phyloP scores from a whole-genome alignment of 2,329 filamentous ascomycete species.

The Penicillium capsulatum region DNA sequence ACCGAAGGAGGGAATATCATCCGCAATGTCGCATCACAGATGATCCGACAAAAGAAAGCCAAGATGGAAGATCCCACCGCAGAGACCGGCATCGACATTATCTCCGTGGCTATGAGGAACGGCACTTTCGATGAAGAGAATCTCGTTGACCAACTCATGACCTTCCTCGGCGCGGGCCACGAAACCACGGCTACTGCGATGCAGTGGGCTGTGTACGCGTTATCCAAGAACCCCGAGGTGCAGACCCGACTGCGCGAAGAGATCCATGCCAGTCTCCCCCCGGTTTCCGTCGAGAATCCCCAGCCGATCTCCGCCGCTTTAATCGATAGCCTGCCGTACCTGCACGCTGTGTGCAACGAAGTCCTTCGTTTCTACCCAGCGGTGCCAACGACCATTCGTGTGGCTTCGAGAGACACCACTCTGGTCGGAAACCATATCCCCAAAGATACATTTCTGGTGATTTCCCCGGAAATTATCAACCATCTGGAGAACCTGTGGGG shows the following conservation, averaged over 20 bases:
- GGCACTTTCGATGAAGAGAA: conserved; percentile 73
- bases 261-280: conserved; percentile 58
- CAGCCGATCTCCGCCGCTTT: conserved; percentile 57
- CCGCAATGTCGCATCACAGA: conserved; percentile 60
- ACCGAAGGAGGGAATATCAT: conserved; percentile 55
- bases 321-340: conserved; percentile 70
- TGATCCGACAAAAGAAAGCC: conserved; percentile 66
- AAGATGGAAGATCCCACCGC: conserved; percentile 30
- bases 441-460: conserved; percentile 63
- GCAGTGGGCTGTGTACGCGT: conserved; percentile 69
- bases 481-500: conserved; percentile 69
- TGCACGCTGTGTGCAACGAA: conserved; percentile 75
- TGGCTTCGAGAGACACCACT: conserved; percentile 61
- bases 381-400: conserved; percentile 66
- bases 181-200: conserved; percentile 73
- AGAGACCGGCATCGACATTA: conserved; percentile 61
- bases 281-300: conserved; percentile 54
- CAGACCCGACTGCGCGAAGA: conserved; percentile 66
- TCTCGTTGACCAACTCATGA: conserved; percentile 86
- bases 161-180: conserved; percentile 77
- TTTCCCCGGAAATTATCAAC: conserved; percentile 67
- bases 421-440: conserved; percentile 63
- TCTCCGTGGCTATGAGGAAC: conserved; percentile 73
- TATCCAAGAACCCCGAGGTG: conserved; percentile 62
- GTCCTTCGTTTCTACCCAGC: conserved; percentile 69